Base-by-base conservation (phyloP, 176 grass and related monocot genomes). In the Bonia amplexicaulis region DNA sequence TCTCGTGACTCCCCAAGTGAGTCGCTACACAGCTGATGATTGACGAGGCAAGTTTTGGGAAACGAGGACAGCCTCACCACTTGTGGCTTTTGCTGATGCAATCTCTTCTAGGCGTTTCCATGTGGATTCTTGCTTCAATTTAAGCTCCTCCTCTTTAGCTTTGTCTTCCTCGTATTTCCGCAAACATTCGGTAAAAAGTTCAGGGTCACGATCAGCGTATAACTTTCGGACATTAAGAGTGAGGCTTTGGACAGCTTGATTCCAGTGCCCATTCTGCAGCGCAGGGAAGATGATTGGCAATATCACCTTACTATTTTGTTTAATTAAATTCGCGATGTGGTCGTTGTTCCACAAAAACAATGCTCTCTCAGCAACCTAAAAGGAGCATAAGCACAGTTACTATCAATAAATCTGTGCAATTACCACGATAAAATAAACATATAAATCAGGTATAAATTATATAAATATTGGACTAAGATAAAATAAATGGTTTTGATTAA, bases 321-420 rank as follows among this genome's bases (percentile, higher is more conserved):
- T 79, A 59, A 90, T 83, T 2, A 90, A 61, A 71, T 79, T 57
- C 15, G 37, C 48, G 0, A 77, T 65, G 69, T 59, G 79, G 12
- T 68, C 29, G 27, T 87, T 90, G 69, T 90, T 90, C 84, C 89
- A 90, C 31, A 90, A 71, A 79, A 83, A 83, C 51, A 90, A 31
- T 66, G 80, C 20, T 60, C 74, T 86, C 84, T 90, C 89, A 57
- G 89, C 84, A 77, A 90, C 89, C 89, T 90, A 77, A 87, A 83
- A 41, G 42, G 33, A 63, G 22, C 9, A 53, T 12, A 76, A 69
- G 40, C 25, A 49, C 73, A 88, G 14, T 11, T 27, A 81, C 9
- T 33, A 58, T 9, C 55, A 6, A 9, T 67, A 14, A 44, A 75
- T 81, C 58, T 22, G 62, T 58, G 47, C n/a, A 81, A 47, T 23